Evolutionary conservation across 495 filamentous ascomycete genomes (phyloP).

Genomic region (Aspergillus haitiensis): DNA sequence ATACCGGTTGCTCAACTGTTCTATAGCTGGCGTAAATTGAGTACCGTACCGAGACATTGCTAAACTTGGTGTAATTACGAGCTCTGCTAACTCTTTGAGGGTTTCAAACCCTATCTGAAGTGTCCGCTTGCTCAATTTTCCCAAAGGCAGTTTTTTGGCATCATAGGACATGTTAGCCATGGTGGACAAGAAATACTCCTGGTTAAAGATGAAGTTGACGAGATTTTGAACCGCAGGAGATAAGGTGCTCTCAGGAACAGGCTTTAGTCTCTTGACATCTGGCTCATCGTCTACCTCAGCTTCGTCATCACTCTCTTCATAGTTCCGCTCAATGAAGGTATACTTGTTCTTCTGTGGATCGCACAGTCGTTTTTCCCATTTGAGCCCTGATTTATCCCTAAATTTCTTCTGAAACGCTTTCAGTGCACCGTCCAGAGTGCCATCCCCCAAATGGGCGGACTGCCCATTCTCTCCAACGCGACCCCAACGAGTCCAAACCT

Average conservation of each 20-base stretch:
- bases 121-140: constrained; percentile 76
- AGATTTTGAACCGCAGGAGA: constrained; percentile 59
- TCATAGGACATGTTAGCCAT: constrained; percentile 75
- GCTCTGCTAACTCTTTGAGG: constrained; percentile 69
- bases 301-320: constrained; percentile 65
- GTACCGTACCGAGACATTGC: constrained; percentile 48
- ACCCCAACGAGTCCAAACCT: constrained; percentile 73
- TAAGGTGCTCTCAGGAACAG: constrained; percentile 54
- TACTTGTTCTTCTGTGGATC: too few species aligned
- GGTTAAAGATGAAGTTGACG: constrained; percentile 82
- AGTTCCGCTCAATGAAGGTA: constrained; percentile 70
- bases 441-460: constrained; percentile 45
- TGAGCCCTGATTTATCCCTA: constrained; percentile 70
- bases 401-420: constrained; percentile 69
- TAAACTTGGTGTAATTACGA: constrained; percentile 53
- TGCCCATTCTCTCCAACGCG: constrained; percentile 75
- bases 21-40: constrained; percentile 42
- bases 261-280: constrained; percentile 27
- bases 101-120: constrained; percentile 68
- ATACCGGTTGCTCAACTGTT: constrained; percentile 68
- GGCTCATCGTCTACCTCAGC: constrained; percentile 42
- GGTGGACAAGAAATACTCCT: constrained; percentile 60
- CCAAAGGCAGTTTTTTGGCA: constrained; percentile 73
- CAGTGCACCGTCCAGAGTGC: constrained; percentile 47
- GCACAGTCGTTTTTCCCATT: constrained; percentile 68